These are phyloP conservation scores for Anastatica hierochuntica DNA, from an alignment of 345 rosid genomes.

Conservation along the genomic window DNA sequence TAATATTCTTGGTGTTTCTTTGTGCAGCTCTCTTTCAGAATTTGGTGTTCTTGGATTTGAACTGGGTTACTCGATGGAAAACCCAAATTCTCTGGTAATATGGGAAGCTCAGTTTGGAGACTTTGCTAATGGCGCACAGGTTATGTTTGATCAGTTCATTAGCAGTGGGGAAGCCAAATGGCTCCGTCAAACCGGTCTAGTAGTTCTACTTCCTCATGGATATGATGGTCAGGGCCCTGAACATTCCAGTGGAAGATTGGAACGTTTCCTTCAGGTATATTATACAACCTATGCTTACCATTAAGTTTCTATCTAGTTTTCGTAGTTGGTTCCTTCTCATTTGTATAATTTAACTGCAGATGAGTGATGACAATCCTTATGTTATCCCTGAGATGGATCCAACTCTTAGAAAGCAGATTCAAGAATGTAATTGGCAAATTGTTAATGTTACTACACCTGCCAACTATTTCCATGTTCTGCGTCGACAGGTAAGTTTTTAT, in stretches of 20 bases:
- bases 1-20: not conserved
- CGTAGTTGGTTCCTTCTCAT: not conserved
- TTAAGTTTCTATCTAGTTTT: too few relatives aligned
- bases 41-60: slow-evolving; percentile 84
- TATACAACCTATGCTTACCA: too few relatives aligned
- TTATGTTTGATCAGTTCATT: slow-evolving; percentile 68
- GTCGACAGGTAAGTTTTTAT: slow-evolving; percentile 53
- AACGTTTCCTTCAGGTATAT: slow-evolving; percentile 73
- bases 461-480: slow-evolving; percentile 71
- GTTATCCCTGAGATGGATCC: slow-evolving; percentile 80
- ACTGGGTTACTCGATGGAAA: slow-evolving; percentile 77
- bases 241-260: slow-evolving; percentile 70
- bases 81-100: slow-evolving; percentile 53
- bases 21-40: slow-evolving; percentile 68
- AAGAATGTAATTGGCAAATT: slow-evolving; percentile 78
- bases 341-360: slow-evolving; percentile 27
- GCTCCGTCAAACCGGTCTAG: slow-evolving; percentile 71
- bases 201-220: slow-evolving; percentile 69
- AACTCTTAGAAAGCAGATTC: slow-evolving; percentile 63
- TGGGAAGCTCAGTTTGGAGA: slow-evolving; percentile 91
- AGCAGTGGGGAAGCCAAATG: slow-evolving; percentile 84
- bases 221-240: slow-evolving; percentile 89
- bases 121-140: slow-evolving; percentile 76
- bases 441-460: slow-evolving; percentile 87
- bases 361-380: slow-evolving; percentile 75